A percentile compares a stretch with the other conserved stretches of the same genome.
Evolutionary conservation across 192 early-diverging fungal genomes (phyloP).

Genomic region (Gonapodya sp.): DNA sequence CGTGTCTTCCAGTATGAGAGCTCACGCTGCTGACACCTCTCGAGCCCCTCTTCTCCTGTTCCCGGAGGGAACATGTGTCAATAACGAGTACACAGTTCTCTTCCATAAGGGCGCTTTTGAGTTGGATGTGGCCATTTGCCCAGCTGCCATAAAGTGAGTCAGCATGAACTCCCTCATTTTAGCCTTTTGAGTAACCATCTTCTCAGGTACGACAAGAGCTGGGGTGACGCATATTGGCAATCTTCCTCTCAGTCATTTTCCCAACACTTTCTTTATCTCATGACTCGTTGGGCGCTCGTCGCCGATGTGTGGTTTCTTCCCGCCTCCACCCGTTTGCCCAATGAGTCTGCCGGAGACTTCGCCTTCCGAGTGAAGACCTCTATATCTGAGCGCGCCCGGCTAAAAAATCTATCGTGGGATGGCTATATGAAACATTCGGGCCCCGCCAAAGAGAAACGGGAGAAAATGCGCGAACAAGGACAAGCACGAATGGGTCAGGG

Average conservation of each 20-base stretch:
- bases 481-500: neutral
- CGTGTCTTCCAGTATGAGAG: slow-evolving; percentile 26
- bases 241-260: slow-evolving; percentile 30
- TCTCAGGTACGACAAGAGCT: slow-evolving; percentile 34
- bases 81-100: slow-evolving; percentile 47
- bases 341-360: slow-evolving; percentile 35
- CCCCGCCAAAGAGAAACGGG: slow-evolving; percentile 6
- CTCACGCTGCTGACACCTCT: slow-evolving; percentile 28
- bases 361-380: slow-evolving; percentile 43
- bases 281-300: slow-evolving; percentile 44
- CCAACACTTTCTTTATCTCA: slow-evolving; percentile 42
- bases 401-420: slow-evolving; percentile 48
- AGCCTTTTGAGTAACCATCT: neutral
- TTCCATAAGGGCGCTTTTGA: slow-evolving; percentile 55
- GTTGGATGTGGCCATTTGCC: slow-evolving; percentile 34
- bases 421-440: slow-evolving; percentile 35
- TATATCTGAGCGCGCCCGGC: slow-evolving; percentile 33
- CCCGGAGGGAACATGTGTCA: slow-evolving; percentile 49
- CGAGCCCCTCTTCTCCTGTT: slow-evolving; percentile 40
- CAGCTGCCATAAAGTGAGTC: slow-evolving; percentile 37
- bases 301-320: slow-evolving; percentile 45
- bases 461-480: neutral
- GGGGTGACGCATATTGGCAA: slow-evolving; percentile 45
- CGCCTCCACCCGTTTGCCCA: slow-evolving; percentile 22
- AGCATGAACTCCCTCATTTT: neutral